phyloP scores from a whole-genome alignment of 768 basidiomycete genomes.

The Leucocoprinus sp. region DNA sequence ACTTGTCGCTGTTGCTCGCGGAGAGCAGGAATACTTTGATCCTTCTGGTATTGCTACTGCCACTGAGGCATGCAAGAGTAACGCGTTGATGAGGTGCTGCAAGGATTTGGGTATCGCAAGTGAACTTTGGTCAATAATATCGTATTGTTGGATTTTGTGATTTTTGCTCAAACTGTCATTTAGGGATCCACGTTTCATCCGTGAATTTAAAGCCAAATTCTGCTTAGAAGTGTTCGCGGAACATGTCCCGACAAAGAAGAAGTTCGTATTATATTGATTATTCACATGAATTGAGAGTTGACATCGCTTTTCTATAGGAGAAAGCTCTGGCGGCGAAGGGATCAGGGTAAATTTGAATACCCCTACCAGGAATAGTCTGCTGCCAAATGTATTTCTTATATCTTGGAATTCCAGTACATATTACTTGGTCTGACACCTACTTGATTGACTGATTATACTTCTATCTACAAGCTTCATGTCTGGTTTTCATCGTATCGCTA shows the following conservation, averaged over 20 bases:
- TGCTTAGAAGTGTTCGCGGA: constrained; percentile 84
- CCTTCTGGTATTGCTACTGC: constrained; percentile 86
- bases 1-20: constrained; percentile 83
- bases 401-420: background rate
- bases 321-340: constrained; percentile 87
- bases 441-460: background rate
- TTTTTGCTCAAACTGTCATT: background rate
- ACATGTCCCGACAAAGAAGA: constrained; percentile 79
- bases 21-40: constrained; percentile 97
- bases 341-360: constrained; percentile 79
- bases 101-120: constrained; percentile 95
- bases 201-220: constrained; percentile 80
- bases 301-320: constrained; percentile 40
- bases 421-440: background rate
- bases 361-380: constrained; percentile 67
- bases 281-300: background rate
- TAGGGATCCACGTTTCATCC: constrained; percentile 95
- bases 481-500: too few species aligned
- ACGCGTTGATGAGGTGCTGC: constrained; percentile 95
- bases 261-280: constrained; percentile 45
- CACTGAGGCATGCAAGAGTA: constrained; percentile 91
- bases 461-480: too few species aligned
- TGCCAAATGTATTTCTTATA: background rate
- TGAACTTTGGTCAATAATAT: constrained; percentile 72
- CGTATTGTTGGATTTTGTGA: background rate